Base-by-base conservation (phyloP, 805 yeast genomes). In the Kuraishia hungarica region DNA sequence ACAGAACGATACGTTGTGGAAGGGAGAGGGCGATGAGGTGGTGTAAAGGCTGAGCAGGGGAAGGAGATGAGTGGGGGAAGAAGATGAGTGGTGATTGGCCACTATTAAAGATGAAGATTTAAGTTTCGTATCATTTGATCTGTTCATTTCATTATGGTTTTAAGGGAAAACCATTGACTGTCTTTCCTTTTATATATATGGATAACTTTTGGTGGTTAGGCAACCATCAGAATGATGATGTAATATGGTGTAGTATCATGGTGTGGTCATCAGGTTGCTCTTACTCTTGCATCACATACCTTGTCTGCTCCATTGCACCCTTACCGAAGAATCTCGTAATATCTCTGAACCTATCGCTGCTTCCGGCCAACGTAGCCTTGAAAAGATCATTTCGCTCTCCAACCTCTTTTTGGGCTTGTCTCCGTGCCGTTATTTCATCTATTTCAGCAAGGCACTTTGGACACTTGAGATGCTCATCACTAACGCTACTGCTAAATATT, bases 321-420 rank as follows among this genome's bases (percentile, higher is more conserved):
- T 91, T 80, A 1, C 97, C 96, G 50, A 92, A 79, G 66, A 86
- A 92, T 55, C 89, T 96, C 56, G 86, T 79, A 53, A 93, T 79
- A 2, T 85, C 84, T 63, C 83, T 86, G 67, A 92, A 86, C 59
- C 88, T 79, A 60, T 87, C 89, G 3, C 69, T 77, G 47, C 77
- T 69, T 48, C 76, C 82, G 23, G 72, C 63, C 56, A 94, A 67
- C 4, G 85, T 76, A 39, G 77, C 73, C 53, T 80, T 73, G 63
- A 94, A 86, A 54, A 86, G 63, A 28, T 86, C 91, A 47, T 78
- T 73, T 48, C 89, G 75, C 15, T 82, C 84, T 15, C 85, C 82
- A 5, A 83, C 69, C 20, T 79, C 85, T 13, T 78, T 79, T 62
- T 89, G 93, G 7, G 81, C 80, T 19, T 73, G 72, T 46, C 84